Base-by-base conservation (phyloP, 768 basidiomycete genomes). In the Tulasnella sp. region DNA sequence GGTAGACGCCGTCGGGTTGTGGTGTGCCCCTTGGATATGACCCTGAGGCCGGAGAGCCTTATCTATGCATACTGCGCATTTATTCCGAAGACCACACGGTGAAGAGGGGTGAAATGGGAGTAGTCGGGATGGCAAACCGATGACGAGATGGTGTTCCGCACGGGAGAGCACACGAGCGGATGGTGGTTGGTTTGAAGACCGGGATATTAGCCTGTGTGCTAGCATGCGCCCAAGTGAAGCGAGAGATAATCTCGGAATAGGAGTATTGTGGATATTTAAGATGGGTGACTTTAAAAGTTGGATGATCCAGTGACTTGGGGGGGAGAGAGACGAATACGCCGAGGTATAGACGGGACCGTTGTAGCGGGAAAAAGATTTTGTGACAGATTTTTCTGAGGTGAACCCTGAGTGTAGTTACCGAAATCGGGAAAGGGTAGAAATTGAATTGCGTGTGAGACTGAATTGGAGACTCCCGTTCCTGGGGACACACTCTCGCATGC, bases 381-480 rank as follows among this genome's bases (percentile, higher is more conserved):
- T 6, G 24, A 24, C 24, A 21, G 8, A 18, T 18, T 44, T 52
- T 52, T 52, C 52, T 52, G 44, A 44, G 44, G 44, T 52, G 52
- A 24, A 52, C 52, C 52, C 52, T 52, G 21, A n/a, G 21, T 52
- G 31, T 68, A 68, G 62, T 68, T 68, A 34, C 62, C 62, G 62
- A 68, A 68, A 36, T 68, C 27, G 31, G 62, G 31, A 68, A 68
- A 36, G 62, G 62, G 27, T 31, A 36, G 62, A 68, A 68, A 68
- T 68, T 68, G 62, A 68, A 68, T 68, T 68, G 62, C 27, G 62
- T 68, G 62, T 68, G 62, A 68, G 62, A 68, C 62, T 68, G 62
- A 68, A 68, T 68, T 44, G 56, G 62, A 34, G 62, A 31, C 62
- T 68, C 27, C 58, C 34, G 62, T 68, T 27, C 62, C 62, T 68